Evolutionary conservation across 2,329 filamentous ascomycete genomes (phyloP).

Genomic region (Cytospora piceicola): DNA sequence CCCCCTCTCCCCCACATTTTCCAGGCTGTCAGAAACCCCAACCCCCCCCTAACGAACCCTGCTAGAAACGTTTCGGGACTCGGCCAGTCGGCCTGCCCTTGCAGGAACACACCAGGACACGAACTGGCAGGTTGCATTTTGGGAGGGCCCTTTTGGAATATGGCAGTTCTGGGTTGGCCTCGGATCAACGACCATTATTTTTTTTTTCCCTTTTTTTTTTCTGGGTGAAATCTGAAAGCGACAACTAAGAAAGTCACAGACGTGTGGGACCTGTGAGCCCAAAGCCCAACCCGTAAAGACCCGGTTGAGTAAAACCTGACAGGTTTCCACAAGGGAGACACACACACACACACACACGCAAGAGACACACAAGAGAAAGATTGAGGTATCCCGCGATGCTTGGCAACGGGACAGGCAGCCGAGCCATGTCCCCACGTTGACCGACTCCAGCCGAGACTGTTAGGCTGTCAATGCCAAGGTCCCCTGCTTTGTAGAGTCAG

Average conservation of each 20-base stretch:
- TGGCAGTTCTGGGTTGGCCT: neutral
- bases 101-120: neutral
- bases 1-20: neutral
- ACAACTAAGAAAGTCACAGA: neutral
- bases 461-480: neutral
- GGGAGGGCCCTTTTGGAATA: neutral
- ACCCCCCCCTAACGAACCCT: neutral
- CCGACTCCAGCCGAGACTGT: neutral
- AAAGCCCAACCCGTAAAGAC: neutral
- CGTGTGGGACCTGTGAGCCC: neutral
- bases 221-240: neutral
- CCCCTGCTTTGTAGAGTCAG: neutral
- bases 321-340: neutral
- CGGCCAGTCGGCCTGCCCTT: neutral
- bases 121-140: neutral
- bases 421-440: neutral
- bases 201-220: neutral
- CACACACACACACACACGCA: neutral
- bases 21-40: neutral
- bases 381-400: conserved; percentile 18
- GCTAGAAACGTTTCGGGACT: neutral
- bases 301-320: neutral
- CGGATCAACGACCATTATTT: neutral
- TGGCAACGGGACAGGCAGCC: neutral
- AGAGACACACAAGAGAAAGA: neutral